These are phyloP conservation scores for Dendrobium nobile DNA, from an alignment of 106 monocot genomes.

Conservation along the genomic window DNA sequence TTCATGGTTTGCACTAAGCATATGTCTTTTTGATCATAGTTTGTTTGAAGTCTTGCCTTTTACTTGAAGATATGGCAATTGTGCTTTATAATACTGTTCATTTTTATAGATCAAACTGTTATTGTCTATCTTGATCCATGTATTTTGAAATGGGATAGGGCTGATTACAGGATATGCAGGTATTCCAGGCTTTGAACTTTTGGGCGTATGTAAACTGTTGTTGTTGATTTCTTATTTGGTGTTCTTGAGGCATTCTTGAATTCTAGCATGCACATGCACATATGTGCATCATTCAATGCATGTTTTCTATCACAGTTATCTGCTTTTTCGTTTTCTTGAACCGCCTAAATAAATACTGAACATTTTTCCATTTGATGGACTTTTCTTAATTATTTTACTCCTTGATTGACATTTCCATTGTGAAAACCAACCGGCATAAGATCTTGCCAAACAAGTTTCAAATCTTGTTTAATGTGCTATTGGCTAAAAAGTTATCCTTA, in stretches of 20 bases:
- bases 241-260: neutral
- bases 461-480: too few species aligned
- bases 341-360: too few species aligned
- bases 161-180: neutral
- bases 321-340: too few species aligned
- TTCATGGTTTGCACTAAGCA: conserved; percentile 56
- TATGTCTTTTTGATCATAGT: neutral
- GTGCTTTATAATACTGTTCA: neutral
- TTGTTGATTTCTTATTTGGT: neutral
- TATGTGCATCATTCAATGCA: neutral
- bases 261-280: neutral
- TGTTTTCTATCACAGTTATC: too few species aligned
- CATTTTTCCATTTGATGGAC: too few species aligned
- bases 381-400: too few species aligned
- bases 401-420: too few species aligned
- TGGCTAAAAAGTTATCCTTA: too few species aligned
- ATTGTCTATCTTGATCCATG: neutral
- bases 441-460: too few species aligned
- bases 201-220: neutral
- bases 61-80: neutral
- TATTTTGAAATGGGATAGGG: neutral
- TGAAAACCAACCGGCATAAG: too few species aligned
- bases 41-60: conserved; percentile 1
- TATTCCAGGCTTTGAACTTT: neutral
- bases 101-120: neutral